Percentiles rank a stretch among this genome's conserved stretches.
phyloP scores from a whole-genome alignment of 257 asterid species.

The Oldenlandia corymbosa region DNA sequence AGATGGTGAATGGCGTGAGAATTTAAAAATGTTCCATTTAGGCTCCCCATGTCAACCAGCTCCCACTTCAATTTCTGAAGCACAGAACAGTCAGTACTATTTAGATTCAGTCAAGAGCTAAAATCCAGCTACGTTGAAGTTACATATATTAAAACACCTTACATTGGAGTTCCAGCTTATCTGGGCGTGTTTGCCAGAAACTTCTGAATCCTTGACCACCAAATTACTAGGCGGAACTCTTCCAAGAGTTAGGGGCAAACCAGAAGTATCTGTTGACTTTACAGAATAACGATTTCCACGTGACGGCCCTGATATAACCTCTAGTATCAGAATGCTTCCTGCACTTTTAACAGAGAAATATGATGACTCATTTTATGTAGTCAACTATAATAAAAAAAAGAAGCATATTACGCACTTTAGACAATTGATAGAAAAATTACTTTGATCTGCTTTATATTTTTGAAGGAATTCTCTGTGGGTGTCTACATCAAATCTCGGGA shows the following conservation, averaged over 20 bases:
- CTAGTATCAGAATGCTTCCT: slow-evolving; percentile 84
- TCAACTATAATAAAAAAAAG: slow-evolving; percentile 24
- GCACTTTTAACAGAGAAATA: slow-evolving; percentile 82
- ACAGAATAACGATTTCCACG: slow-evolving; percentile 57
- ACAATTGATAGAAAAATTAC: slow-evolving; percentile 46
- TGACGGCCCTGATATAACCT: slow-evolving; percentile 89
- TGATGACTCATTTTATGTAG: slow-evolving; percentile 60
- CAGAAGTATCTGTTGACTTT: slow-evolving; percentile 55
- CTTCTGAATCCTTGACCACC: slow-evolving; percentile 78
- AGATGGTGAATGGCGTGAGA: slow-evolving; percentile 56
- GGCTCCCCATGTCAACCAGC: slow-evolving; percentile 97
- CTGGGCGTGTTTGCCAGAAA: slow-evolving; percentile 95
- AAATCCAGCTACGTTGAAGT: slow-evolving; percentile 16
- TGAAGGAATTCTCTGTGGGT: slow-evolving; percentile 26
- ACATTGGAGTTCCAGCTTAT: slow-evolving; percentile 84
- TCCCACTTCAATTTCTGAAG: slow-evolving; percentile 88
- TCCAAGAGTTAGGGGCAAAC: slow-evolving; percentile 82
- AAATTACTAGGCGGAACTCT: slow-evolving; percentile 82
- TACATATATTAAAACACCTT: slow-evolving; percentile 22
- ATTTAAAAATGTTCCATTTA: slow-evolving; percentile 76
- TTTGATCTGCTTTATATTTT: slow-evolving; percentile 41
- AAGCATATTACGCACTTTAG: slow-evolving; percentile 14
- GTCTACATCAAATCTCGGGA: slow-evolving; percentile 23
- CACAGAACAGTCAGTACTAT: slow-evolving; percentile 16
- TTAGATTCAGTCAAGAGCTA: slow-evolving; percentile 19